Conservation (phyloP, 768 basidiomycete species). For the Wakefieldia striispora region DNA sequence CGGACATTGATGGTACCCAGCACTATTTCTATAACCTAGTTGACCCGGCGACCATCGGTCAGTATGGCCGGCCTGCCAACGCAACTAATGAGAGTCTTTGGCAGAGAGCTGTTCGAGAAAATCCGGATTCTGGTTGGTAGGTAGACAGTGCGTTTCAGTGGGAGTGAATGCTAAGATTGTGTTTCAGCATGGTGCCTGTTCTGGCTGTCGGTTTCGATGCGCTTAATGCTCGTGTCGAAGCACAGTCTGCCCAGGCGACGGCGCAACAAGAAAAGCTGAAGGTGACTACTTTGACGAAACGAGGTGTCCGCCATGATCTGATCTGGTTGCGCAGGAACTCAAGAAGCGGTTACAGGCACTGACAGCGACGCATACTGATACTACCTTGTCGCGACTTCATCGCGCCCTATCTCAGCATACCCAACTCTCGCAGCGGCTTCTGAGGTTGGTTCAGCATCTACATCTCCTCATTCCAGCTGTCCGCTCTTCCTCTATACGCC, state of each 20-base stretch:
- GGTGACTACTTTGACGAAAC: slow-evolving; percentile 30
- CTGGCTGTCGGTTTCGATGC: slow-evolving; percentile 82
- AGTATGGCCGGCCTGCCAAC: slow-evolving; percentile 72
- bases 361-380: slow-evolving; percentile 58
- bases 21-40: slow-evolving; percentile 85
- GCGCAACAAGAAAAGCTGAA: slow-evolving; percentile 67
- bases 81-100: slow-evolving; percentile 69
- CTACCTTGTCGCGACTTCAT: slow-evolving; percentile 64
- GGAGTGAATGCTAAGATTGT: slow-evolving; percentile 1
- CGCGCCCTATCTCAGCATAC: slow-evolving; percentile 62
- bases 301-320: not conserved
- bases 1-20: slow-evolving; percentile 35
- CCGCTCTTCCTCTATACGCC: slow-evolving; percentile 69
- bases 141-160: not conserved
- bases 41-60: slow-evolving; percentile 58
- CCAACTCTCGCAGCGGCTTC: slow-evolving; percentile 68
- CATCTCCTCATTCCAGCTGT: slow-evolving; percentile 78
- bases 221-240: slow-evolving; percentile 73
- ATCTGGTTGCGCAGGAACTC: slow-evolving; percentile 50
- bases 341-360: slow-evolving; percentile 61
- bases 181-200: slow-evolving; percentile 68
- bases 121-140: slow-evolving; percentile 78
- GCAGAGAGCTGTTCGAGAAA: slow-evolving; percentile 77
- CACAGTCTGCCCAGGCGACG: slow-evolving; percentile 64
- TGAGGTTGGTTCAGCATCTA: slow-evolving; percentile 68